A percentile compares a stretch with the other conserved stretches of the same genome.
These are phyloP conservation scores for Botrytis cinerea DNA, from an alignment of 2,329 filamentous ascomycete genomes.

Conservation along the genomic window DNA sequence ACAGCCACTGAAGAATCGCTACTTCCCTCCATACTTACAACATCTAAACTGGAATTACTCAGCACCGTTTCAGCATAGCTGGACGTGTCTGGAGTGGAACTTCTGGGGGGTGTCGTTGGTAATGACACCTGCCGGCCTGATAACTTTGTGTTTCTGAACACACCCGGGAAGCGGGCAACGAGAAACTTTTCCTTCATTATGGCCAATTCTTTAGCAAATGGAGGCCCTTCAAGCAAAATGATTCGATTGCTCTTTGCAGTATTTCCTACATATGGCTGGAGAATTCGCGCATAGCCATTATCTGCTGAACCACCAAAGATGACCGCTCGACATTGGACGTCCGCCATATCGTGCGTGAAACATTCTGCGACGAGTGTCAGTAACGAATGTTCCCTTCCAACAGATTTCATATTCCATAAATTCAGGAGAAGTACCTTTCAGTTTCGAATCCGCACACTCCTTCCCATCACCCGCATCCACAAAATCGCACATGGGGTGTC, in stretches of 20 bases:
- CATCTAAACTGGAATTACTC: neutral
- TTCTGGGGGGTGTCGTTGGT: conserved; percentile 19
- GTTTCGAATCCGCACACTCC: conserved; percentile 47
- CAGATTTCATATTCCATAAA: neutral
- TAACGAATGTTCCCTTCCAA: neutral
- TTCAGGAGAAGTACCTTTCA: conserved; percentile 30
- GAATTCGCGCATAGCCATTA: conserved; percentile 47
- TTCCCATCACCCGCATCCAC: conserved; percentile 48
- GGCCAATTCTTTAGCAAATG: conserved; percentile 44
- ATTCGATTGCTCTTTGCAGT: conserved; percentile 39
- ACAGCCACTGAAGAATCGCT: neutral
- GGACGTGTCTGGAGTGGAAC: conserved; percentile 16
- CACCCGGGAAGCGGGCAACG: conserved; percentile 15
- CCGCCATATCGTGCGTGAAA: conserved; percentile 41
- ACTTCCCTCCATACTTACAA: conserved; percentile 5
- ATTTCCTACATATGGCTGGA: conserved; percentile 40
- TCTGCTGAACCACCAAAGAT: conserved; percentile 48
- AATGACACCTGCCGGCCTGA: conserved; percentile 25
- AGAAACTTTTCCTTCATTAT: conserved; percentile 40
- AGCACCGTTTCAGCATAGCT: conserved; percentile 21
- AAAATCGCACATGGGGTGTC: conserved; percentile 44
- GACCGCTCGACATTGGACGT: conserved; percentile 46
- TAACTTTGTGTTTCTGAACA: conserved; percentile 38
- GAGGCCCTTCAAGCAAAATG: conserved; percentile 45
- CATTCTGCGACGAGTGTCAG: conserved; percentile 34